Evolutionary conservation across 1,139 yeast genomes (phyloP).

Genomic region (Hyphopichia buzzinii): DNA sequence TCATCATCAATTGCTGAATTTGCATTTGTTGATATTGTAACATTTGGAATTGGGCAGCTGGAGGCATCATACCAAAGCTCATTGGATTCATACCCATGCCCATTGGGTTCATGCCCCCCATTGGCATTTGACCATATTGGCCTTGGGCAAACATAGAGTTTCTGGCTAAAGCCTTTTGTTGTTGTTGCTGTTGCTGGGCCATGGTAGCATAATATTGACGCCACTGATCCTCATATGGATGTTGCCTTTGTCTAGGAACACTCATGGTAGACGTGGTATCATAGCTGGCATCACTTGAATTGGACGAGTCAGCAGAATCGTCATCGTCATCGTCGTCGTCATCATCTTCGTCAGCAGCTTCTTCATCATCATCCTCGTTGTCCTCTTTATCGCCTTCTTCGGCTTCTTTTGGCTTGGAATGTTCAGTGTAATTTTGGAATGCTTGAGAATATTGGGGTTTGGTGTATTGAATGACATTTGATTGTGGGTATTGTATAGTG

Average conservation of each 20-base stretch:
- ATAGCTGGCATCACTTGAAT: constrained; percentile 9
- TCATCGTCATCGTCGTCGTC: constrained; percentile 5
- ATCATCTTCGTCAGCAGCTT: constrained; percentile 5
- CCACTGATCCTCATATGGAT: constrained; percentile 30
- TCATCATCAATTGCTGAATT: constrained; percentile 3
- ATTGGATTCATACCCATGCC: constrained; percentile 4
- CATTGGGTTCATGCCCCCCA: constrained; percentile 1
- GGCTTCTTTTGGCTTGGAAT: background rate
- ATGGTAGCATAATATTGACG: constrained; percentile 25
- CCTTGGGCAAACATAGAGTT: background rate
- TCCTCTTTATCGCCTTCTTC: background rate
- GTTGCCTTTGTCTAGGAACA: constrained; percentile 7
- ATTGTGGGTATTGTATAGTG: too few relatives aligned
- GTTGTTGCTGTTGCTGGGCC: constrained; percentile 24
- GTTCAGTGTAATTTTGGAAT: constrained; percentile 1
- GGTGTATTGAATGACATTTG: too few relatives aligned
- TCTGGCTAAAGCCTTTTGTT: constrained; percentile 4
- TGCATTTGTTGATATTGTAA: constrained; percentile 4
- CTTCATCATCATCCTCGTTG: constrained; percentile 3
- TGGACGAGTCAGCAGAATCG: constrained; percentile 7
- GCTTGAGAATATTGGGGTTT: constrained; percentile 1
- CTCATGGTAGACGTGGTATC: constrained; percentile 3
- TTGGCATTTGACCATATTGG: background rate
- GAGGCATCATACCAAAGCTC: constrained; percentile 2
- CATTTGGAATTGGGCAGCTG: constrained; percentile 3